Evolutionary conservation across 1,284 basidiomycete species (phyloP).

Genomic region (Filobasidium uniguttulatum): DNA sequence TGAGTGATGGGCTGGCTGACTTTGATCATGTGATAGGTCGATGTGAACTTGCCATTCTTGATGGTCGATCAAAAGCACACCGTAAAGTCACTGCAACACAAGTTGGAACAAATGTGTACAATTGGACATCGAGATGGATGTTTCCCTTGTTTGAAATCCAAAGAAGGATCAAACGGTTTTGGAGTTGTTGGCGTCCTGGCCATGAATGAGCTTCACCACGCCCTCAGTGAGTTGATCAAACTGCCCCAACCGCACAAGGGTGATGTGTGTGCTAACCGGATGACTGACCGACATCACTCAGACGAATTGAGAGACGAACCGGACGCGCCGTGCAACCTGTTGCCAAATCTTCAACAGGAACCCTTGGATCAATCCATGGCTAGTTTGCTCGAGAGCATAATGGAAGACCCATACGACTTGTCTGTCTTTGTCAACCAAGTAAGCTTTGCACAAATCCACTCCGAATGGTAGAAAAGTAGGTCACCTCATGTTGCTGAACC

Average conservation of each 20-base stretch:
- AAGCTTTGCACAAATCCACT: conserved; percentile 15
- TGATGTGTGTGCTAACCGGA: conserved; percentile 9
- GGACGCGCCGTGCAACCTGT: conserved; percentile 53
- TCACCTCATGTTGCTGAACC: not conserved
- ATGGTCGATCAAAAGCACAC: conserved; percentile 55
- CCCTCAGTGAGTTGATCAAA: conserved; percentile 61
- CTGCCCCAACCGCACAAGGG: conserved; percentile 1
- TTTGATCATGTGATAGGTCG: conserved; percentile 7
- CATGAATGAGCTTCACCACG: conserved; percentile 82
- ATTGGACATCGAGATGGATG: conserved; percentile 65
- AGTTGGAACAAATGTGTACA: conserved; percentile 48
- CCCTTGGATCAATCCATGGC: conserved; percentile 22
- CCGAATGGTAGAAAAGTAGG: conserved; percentile 5
- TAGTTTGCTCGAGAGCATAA: conserved; percentile 30
- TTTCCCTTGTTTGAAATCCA: conserved; percentile 57
- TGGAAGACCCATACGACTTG: conserved; percentile 61
- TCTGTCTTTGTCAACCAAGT: conserved; percentile 82
- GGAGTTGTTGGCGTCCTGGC: conserved; percentile 87
- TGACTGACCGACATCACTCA: conserved; percentile 28
- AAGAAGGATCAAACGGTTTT: conserved; percentile 40
- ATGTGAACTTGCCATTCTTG: conserved; percentile 39
- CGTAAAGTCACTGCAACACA: conserved; percentile 52
- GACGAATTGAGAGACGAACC: conserved; percentile 63
- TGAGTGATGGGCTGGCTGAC: not conserved
- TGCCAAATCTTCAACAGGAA: conserved; percentile 24